A percentile compares a stretch with the other conserved stretches of the same genome.
Evolutionary conservation across 2,329 filamentous ascomycete species (phyloP).

Genomic region (Alternaria sp.): DNA sequence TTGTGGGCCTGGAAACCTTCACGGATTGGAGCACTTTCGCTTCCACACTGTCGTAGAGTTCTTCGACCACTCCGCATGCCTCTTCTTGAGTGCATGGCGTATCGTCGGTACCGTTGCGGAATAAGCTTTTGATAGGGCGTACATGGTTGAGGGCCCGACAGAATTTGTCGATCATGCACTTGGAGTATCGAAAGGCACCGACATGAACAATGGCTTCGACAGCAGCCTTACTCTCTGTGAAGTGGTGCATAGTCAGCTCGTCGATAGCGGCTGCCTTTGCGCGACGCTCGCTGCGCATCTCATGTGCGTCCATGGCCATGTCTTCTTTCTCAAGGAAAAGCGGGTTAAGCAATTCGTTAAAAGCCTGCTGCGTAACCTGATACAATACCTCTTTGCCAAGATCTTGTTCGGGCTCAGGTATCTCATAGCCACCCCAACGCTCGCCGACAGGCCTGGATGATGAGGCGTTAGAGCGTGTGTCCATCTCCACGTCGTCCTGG

Average conservation of each 20-base stretch:
- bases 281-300: constrained; percentile 39
- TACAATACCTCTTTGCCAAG: constrained; percentile 88
- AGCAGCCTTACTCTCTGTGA: constrained; percentile 13
- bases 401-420: constrained; percentile 80
- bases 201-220: constrained; percentile 25
- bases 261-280: constrained; percentile 29
- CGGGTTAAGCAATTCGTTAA: constrained; percentile 88
- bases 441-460: constrained; percentile 72
- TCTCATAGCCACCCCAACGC: constrained; percentile 77
- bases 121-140: constrained; percentile 8
- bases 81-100: constrained; percentile 6
- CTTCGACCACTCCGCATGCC: constrained; percentile 9
- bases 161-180: constrained; percentile 30
- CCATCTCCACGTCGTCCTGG: constrained; percentile 73
- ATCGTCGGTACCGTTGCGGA: constrained; percentile 8
- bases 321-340: constrained; percentile 85
- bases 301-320: constrained; percentile 69
- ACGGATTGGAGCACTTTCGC: constrained; percentile 15
- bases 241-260: constrained; percentile 16
- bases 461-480: constrained; percentile 73
- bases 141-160: constrained; percentile 16
- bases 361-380: constrained; percentile 87
- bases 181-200: constrained; percentile 37
- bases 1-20: constrained; percentile 11
- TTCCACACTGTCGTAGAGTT: constrained; percentile 25